Evolutionary conservation across 495 filamentous ascomycete genomes (phyloP).

Genomic region (Entonaema liquescens): DNA sequence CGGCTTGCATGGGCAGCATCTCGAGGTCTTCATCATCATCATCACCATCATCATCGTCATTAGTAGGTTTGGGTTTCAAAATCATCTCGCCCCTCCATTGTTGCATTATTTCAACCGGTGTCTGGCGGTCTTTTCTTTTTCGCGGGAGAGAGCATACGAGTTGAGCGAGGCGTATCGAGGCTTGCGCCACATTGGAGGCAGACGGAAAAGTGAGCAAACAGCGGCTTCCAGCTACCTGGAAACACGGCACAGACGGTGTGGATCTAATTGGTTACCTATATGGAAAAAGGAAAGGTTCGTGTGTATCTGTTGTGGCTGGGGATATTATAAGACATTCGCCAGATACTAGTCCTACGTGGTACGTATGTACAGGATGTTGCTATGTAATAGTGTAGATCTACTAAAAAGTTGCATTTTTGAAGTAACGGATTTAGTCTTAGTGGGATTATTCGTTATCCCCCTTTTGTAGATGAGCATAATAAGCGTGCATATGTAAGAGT

Average conservation of each 20-base stretch:
- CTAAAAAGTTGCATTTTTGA: background rate
- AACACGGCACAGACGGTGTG: background rate
- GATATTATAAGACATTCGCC: background rate
- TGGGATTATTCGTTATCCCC: background rate
- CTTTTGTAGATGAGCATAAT: background rate
- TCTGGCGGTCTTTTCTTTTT: background rate
- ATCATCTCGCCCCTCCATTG: background rate
- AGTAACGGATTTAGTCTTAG: background rate
- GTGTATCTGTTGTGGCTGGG: background rate
- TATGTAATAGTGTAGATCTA: background rate
- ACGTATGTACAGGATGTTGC: background rate
- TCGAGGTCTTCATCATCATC: background rate
- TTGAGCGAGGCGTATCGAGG: background rate
- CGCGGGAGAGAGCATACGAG: background rate
- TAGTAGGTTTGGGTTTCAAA: background rate
- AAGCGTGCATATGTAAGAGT: background rate
- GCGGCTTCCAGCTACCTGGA: background rate
- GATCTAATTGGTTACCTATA: background rate
- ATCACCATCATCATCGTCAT: background rate
- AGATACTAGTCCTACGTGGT: background rate
- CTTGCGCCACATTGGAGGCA: background rate
- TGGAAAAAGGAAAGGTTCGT: background rate
- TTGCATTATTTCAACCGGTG: background rate
- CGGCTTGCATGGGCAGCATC: conserved; percentile 25
- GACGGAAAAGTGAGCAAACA: background rate